A percentile compares a stretch with the other conserved stretches of the same genome.
phyloP scores from a whole-genome alignment of 371 early-diverging fungal genomes.

The Entomophthora muscae region DNA sequence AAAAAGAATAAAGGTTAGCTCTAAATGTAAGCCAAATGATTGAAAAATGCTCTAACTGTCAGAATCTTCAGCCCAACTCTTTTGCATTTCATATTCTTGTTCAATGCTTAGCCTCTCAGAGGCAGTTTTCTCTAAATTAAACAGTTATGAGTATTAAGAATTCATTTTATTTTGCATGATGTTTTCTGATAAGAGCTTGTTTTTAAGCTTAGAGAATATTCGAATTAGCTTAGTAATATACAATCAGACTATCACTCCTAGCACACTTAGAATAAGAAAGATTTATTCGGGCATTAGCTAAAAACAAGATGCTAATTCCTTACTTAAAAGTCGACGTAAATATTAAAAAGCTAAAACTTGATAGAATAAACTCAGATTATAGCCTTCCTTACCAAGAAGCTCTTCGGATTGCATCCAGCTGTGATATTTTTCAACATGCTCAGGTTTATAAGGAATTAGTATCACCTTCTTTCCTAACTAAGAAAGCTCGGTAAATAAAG shows the following conservation, averaged over 20 bases:
- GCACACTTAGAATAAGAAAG: neutral
- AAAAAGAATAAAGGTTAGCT: neutral
- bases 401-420: conserved; percentile 87
- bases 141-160: too few relatives aligned
- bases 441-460: conserved; percentile 67
- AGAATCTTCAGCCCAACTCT: conserved; percentile 66
- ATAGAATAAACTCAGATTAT: neutral
- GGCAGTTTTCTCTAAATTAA: conserved; percentile 65
- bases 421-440: conserved; percentile 77
- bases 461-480: conserved; percentile 44
- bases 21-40: neutral
- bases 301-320: too few relatives aligned
- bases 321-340: neutral
- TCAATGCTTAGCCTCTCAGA: conserved; percentile 80
- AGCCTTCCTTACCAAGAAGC: conserved; percentile 32
- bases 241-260: neutral
- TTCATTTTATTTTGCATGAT: too few relatives aligned
- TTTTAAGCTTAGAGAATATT: neutral
- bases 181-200: neutral
- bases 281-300: too few relatives aligned
- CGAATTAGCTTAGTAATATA: neutral
- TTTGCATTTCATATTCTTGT: conserved; percentile 89
- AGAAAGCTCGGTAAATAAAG: neutral
- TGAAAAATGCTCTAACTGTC: conserved; percentile 41
- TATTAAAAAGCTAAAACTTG: neutral